Percentiles rank a stretch among this genome's conserved stretches.
These are phyloP conservation scores for Blastocystis hominis DNA, from an alignment of 352 stramenopile species.

Conservation along the genomic window DNA sequence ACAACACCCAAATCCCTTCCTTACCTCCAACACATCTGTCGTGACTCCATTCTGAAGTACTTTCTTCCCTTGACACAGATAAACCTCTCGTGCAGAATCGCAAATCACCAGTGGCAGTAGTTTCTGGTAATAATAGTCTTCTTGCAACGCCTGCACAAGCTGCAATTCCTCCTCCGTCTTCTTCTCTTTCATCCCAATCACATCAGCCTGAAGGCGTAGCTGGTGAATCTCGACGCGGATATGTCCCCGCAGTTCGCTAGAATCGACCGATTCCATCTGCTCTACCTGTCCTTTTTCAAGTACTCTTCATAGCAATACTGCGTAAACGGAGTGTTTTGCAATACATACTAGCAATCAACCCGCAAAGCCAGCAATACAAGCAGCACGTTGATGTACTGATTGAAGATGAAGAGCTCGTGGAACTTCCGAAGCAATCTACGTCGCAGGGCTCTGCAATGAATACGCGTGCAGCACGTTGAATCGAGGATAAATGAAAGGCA, in stretches of 20 bases:
- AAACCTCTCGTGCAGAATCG: not conserved
- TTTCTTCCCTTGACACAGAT: conserved; percentile 8
- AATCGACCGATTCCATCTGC: not conserved
- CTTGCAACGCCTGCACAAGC: not conserved
- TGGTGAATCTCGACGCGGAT: not conserved
- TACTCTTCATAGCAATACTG: conserved; percentile 40
- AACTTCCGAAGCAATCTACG: not conserved
- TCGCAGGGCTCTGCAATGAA: not conserved
- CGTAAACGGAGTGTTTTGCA: not conserved
- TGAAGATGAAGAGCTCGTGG: conserved; percentile 15
- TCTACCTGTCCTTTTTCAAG: not conserved
- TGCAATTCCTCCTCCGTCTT: not conserved
- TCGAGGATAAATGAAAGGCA: not conserved
- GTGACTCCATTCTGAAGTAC: conserved; percentile 42
- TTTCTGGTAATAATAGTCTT: conserved; percentile 27
- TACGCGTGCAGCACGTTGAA: not conserved
- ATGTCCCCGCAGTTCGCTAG: not conserved
- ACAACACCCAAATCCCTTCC: not conserved
- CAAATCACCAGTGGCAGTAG: not conserved
- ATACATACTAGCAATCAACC: not conserved
- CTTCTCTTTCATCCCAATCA: not conserved
- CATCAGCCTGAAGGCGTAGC: not conserved
- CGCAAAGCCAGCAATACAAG: not conserved
- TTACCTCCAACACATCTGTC: conserved; percentile 6
- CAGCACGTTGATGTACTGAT: not conserved